These are phyloP conservation scores for Penicillium verhagenii DNA, from an alignment of 495 filamentous ascomycete species.

Conservation along the genomic window DNA sequence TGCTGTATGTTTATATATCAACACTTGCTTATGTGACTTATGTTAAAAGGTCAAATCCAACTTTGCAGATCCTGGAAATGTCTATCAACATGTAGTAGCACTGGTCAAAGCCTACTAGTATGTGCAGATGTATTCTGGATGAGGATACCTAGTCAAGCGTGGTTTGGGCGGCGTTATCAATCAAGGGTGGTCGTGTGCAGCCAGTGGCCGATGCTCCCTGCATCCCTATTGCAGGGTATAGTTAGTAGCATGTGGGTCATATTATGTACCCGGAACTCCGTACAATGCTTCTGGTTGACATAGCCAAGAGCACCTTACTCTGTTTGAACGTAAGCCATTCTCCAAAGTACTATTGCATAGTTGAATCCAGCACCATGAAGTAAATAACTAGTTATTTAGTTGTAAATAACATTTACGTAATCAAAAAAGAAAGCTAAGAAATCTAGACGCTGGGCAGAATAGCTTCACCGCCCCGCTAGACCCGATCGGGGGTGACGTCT, in stretches of 20 bases:
- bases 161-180: conserved; percentile 19
- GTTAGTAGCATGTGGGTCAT: neutral
- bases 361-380: too few species aligned
- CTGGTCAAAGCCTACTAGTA: too few species aligned
- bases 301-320: too few species aligned
- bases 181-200: conserved; percentile 21
- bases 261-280: neutral
- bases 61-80: conserved; percentile 1
- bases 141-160: too few species aligned
- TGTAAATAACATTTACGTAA: neutral
- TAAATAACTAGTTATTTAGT: too few species aligned
- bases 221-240: conserved; percentile 5
- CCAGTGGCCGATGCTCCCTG: conserved; percentile 7
- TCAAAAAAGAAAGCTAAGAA: neutral
- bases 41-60: neutral
- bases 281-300: neutral
- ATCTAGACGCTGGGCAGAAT: conserved; percentile 18
- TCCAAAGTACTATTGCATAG: too few species aligned
- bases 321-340: too few species aligned
- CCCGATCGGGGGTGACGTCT: conserved; percentile 33
- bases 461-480: conserved; percentile 23
- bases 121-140: too few species aligned
- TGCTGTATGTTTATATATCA: neutral
- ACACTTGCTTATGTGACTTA: neutral
- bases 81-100: too few species aligned